Percentiles rank a stretch among this genome's conserved stretches.
phyloP scores from a whole-genome alignment of 1,139 yeast genomes.

The Meyerozyma smithsonii region DNA sequence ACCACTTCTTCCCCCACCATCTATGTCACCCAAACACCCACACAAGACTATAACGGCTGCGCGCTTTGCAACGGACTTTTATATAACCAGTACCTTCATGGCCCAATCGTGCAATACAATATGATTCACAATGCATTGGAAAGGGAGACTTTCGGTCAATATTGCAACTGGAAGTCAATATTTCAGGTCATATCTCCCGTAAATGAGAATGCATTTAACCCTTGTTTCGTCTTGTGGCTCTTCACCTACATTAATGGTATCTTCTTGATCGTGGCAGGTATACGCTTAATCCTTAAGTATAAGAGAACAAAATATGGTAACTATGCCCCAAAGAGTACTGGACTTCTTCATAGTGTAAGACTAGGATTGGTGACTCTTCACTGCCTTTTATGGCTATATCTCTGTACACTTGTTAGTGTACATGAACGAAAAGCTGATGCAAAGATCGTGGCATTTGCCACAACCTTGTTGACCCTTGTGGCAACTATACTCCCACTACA shows the following conservation, averaged over 20 bases:
- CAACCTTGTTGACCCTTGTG: constrained; percentile 13
- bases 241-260: constrained; percentile 14
- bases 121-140: neutral
- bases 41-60: too few species aligned
- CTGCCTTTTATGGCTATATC: constrained; percentile 16
- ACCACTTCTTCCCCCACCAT: too few species aligned
- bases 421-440: constrained; percentile 21
- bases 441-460: constrained; percentile 19
- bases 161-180: neutral
- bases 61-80: too few species aligned
- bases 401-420: constrained; percentile 16
- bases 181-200: neutral
- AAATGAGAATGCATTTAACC: constrained; percentile 49
- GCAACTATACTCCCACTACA: constrained; percentile 35
- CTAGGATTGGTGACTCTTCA: constrained; percentile 24
- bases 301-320: constrained; percentile 15
- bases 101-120: neutral
- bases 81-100: too few species aligned
- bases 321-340: constrained; percentile 24
- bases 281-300: constrained; percentile 16
- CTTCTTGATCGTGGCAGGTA: constrained; percentile 18
- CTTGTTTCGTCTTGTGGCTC: constrained; percentile 43
- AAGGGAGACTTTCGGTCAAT: neutral
- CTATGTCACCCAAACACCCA: too few species aligned
- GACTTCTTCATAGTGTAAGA: constrained; percentile 26